These are phyloP conservation scores for Helicostylum pulchrum DNA, from an alignment of 192 early-diverging fungal genomes.

Conservation along the genomic window DNA sequence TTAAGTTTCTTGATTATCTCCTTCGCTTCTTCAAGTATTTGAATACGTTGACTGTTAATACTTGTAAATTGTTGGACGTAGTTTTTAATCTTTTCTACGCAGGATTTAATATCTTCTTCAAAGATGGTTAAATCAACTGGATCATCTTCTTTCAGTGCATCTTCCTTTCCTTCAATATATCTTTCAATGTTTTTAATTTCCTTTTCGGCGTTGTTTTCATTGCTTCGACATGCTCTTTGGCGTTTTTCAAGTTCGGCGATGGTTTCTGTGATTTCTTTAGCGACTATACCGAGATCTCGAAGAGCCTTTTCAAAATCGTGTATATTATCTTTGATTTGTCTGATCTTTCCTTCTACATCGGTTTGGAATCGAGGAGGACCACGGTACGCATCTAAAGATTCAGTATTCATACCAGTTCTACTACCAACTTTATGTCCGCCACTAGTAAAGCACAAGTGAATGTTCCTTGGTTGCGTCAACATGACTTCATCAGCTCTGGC, in stretches of 20 bases:
- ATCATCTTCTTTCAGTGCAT: slow-evolving; percentile 54
- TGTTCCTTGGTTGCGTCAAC: slow-evolving; percentile 57
- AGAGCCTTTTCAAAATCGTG: not conserved
- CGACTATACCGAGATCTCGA: not conserved
- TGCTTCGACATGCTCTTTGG: not conserved
- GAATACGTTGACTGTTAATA: not conserved
- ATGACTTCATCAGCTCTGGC: slow-evolving; percentile 50
- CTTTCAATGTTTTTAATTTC: slow-evolving; percentile 1
- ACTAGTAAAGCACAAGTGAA: slow-evolving; percentile 56
- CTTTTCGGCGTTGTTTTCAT: not conserved
- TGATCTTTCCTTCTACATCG: slow-evolving; percentile 43
- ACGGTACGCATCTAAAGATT: slow-evolving; percentile 35
- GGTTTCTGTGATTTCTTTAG: not conserved
- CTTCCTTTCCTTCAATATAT: not conserved
- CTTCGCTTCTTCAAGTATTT: not conserved
- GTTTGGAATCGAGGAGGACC: slow-evolving; percentile 49
- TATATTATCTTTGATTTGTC: slow-evolving; percentile 2
- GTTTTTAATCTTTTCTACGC: not conserved
- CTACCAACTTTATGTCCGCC: slow-evolving; percentile 62
- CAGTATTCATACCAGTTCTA: slow-evolving; percentile 23
- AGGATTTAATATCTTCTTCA: slow-evolving; percentile 43
- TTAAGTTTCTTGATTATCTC: not conserved
- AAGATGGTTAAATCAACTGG: slow-evolving; percentile 59
- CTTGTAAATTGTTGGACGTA: slow-evolving; percentile 21
- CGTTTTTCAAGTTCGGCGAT: not conserved